Evolutionary conservation across 2,329 filamentous ascomycete species (phyloP).

Genomic region (Talaromyces sp.): DNA sequence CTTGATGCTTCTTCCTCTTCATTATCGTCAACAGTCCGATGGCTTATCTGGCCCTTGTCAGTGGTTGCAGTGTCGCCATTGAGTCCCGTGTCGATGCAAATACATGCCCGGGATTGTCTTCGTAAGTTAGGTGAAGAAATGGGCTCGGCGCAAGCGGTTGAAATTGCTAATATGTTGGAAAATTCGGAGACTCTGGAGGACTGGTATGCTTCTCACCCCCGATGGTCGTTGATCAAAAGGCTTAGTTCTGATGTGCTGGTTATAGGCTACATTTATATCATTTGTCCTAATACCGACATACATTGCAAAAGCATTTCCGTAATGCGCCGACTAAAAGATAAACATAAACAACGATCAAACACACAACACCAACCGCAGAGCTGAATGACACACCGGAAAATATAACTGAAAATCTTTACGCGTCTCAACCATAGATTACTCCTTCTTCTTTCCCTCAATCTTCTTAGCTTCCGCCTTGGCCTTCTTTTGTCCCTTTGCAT

Average conservation of each 20-base stretch:
- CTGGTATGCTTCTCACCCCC: neutral
- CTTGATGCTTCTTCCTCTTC: neutral
- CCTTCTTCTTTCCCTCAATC: neutral
- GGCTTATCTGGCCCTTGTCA: neutral
- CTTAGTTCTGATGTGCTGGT: neutral
- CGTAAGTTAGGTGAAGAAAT: neutral
- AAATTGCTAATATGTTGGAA: neutral
- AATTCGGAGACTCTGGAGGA: neutral
- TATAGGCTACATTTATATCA: neutral
- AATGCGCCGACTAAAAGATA: neutral
- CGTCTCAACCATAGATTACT: neutral
- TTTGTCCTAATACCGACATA: neutral
- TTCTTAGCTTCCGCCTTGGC: slow-evolving; percentile 6
- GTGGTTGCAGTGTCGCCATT: neutral
- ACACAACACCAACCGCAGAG: neutral
- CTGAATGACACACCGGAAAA: neutral
- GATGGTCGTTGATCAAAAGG: neutral
- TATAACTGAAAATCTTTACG: neutral
- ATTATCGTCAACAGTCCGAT: neutral
- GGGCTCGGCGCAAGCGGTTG: neutral
- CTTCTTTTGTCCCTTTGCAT: slow-evolving; percentile 26
- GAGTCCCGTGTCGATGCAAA: neutral
- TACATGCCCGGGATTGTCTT: neutral
- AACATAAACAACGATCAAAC: neutral
- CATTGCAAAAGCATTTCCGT: neutral